Evolutionary conservation across 108 stramenopile species (phyloP), one percentile per base, ranked within the genome.

Genomic region (Bacterosira constricta): DNA sequence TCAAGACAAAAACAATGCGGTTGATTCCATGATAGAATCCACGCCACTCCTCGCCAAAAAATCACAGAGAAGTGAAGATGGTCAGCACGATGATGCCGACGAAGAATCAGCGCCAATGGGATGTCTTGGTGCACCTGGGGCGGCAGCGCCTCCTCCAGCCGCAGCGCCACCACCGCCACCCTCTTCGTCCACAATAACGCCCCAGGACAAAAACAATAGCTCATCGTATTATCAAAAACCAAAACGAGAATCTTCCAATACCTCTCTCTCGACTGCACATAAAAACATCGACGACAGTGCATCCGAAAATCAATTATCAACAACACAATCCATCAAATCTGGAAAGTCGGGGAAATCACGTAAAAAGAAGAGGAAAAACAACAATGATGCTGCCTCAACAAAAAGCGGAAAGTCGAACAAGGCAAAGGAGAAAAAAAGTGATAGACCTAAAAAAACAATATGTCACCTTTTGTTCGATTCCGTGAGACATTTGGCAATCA

Each of bases 381-480:
- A 34, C 55, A 29, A 36, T n/a, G 41, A 42, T 42, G 12, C 55
- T 35, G 20, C 55, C 27, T 56, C 55, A 6, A 17, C 55, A 18
- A 56, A 29, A 15, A 21, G 55, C 17, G 34, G 55, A 9, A 36
- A 29, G 55, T 17, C 30, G 3, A 56, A n/a, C 55, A 56, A 56
- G 21, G 34, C 55, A 66, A 60, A 36, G 37, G 57, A 62, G 41
- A 66, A 66, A 46, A 60, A 39, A 25, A 57, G 32, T 35, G 60
- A 67, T 20, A 65, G 71, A 51, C 78, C 78, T 6, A 29, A 62
- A 44, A 79, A 72, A 42, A 23, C 44, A 4, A 26, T 64, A 5
- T 38, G 41, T 25, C 71, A 71, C 37, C 37, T 71, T 0, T 31
- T 71, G 18, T 56, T 79, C 17, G 78, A 79, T 36, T 6, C 44